Conservation (phyloP, 805 yeast genomes). For the Nakazawaea siamensis region DNA sequence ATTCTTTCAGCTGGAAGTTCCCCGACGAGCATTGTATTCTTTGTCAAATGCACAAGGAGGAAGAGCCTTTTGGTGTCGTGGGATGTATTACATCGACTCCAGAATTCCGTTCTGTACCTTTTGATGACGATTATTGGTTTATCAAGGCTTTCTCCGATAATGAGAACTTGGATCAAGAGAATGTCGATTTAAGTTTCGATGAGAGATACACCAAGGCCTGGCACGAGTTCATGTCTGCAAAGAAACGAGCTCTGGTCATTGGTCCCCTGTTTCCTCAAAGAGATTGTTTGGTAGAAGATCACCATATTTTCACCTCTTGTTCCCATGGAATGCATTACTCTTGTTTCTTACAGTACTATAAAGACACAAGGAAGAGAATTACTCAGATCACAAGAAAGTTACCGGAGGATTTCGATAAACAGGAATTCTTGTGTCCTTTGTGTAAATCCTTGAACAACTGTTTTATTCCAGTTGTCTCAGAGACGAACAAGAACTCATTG, state of each 20-base stretch:
- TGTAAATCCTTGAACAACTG: slow-evolving; percentile 83
- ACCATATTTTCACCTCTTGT: slow-evolving; percentile 62
- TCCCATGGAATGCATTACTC: slow-evolving; percentile 90
- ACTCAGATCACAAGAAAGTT: slow-evolving; percentile 59
- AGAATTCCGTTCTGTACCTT: slow-evolving; percentile 57
- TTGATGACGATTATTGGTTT: slow-evolving; percentile 56
- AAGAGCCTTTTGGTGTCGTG: slow-evolving; percentile 70
- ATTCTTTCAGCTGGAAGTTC: slow-evolving; percentile 44
- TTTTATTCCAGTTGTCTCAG: slow-evolving; percentile 71
- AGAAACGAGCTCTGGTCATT: slow-evolving; percentile 33
- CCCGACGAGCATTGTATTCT: slow-evolving; percentile 73
- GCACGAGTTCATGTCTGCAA: slow-evolving; percentile 26
- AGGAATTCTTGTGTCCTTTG: slow-evolving; percentile 81
- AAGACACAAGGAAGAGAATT: slow-evolving; percentile 45
- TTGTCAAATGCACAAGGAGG: slow-evolving; percentile 68
- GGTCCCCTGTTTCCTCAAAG: slow-evolving; percentile 66
- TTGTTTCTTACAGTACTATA: slow-evolving; percentile 62
- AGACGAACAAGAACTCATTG: slow-evolving; percentile 31
- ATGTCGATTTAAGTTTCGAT: slow-evolving; percentile 1
- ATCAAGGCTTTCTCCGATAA: slow-evolving; percentile 50
- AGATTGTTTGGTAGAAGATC: slow-evolving; percentile 28
- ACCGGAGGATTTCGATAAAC: slow-evolving; percentile 50
- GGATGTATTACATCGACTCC: slow-evolving; percentile 52
- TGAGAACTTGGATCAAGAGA: slow-evolving; percentile 27
- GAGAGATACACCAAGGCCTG: slow-evolving; percentile 20